Evolutionary conservation across 2,329 filamentous ascomycete genomes (phyloP).

Genomic region (Aspergillus aculeatus): DNA sequence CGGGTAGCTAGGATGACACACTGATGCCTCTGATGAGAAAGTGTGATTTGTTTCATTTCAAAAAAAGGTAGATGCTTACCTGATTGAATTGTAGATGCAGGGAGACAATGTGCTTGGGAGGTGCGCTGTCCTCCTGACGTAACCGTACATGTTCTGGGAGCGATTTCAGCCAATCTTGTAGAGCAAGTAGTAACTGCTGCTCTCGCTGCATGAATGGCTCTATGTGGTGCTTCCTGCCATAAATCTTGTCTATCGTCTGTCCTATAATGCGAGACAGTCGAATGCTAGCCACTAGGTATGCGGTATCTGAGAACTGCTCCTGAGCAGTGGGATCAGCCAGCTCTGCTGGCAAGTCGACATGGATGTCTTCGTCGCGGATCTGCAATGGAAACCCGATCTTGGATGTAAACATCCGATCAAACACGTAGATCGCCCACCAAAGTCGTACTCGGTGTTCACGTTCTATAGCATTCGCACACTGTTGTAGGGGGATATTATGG

Average conservation of each 20-base stretch:
- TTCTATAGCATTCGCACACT: constrained; percentile 33
- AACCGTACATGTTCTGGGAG: constrained; percentile 31
- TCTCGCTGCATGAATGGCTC: constrained; percentile 34
- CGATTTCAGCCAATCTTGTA: constrained; percentile 32
- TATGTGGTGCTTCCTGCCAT: constrained; percentile 23
- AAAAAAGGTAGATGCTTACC: constrained; percentile 12
- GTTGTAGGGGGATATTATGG: constrained; percentile 30
- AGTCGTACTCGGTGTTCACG: constrained; percentile 30
- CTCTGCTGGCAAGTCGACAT: constrained; percentile 30
- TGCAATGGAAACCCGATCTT: constrained; percentile 48
- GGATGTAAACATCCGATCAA: constrained; percentile 45
- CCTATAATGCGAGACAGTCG: constrained; percentile 31
- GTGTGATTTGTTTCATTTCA: not conserved
- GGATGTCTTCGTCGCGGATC: constrained; percentile 47
- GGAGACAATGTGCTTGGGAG: constrained; percentile 25
- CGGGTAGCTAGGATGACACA: constrained; percentile 38
- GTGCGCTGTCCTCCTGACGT: constrained; percentile 13
- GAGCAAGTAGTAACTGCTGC: constrained; percentile 31
- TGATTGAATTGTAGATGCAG: constrained; percentile 37
- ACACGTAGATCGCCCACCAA: constrained; percentile 35
- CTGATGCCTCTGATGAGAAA: constrained; percentile 10
- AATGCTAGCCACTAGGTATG: constrained; percentile 31
- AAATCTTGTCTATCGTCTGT: constrained; percentile 25
- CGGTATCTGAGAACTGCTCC: constrained; percentile 33
- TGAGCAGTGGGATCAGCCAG: constrained; percentile 16